Evolutionary conservation across 1,139 yeast genomes (phyloP), one percentile per base, ranked within the genome.

Genomic region (Kodamaea anthophila): DNA sequence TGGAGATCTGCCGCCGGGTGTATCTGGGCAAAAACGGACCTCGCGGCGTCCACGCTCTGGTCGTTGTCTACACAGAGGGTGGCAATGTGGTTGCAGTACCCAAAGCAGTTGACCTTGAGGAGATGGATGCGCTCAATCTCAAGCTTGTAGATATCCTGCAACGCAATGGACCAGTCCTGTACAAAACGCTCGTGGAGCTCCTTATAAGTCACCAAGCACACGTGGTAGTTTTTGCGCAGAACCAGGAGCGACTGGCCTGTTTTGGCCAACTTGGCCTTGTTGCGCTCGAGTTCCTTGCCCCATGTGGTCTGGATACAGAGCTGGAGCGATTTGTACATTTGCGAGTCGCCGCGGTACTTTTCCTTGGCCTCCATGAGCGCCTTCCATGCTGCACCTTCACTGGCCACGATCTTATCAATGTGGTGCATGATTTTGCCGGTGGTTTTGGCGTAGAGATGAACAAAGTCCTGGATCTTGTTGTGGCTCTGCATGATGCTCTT

Each of bases 111-210:
- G 11, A 82, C 65, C 46, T 87, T 85, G 34, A 85, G 51, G 36
- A 79, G 71, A 44, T 82, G 82, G 32, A 87, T 75, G 40, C 95
- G 70, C 45, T 84, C 87, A 30, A 74, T 74, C 49, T 91, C 98
- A 39, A 85, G 58, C 36, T 67, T 75, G 54, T 88, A 94, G 38
- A 85, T 66, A 41, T 76, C 77, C 38, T 70, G 74, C 25, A 88
- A 71, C 1, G 85, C 67, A 13, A 65, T 56, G 32, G 71, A 66
- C 98, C 98, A 91, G 44, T 87, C 94, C 23, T 74, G 60, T 34
- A 75, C 69, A 83, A 88, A 91, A 5, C 71, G 62, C 24, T 78
- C 83, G 42, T 76, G 71, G n/a, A 82, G 59, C 32, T 79, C 82
- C 24, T 78, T 77, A 40, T 77, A 74, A 23, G 69, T 70, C 15